Conservation (phyloP, 2,329 filamentous ascomycete genomes). For the Diaporthe vexans region DNA sequence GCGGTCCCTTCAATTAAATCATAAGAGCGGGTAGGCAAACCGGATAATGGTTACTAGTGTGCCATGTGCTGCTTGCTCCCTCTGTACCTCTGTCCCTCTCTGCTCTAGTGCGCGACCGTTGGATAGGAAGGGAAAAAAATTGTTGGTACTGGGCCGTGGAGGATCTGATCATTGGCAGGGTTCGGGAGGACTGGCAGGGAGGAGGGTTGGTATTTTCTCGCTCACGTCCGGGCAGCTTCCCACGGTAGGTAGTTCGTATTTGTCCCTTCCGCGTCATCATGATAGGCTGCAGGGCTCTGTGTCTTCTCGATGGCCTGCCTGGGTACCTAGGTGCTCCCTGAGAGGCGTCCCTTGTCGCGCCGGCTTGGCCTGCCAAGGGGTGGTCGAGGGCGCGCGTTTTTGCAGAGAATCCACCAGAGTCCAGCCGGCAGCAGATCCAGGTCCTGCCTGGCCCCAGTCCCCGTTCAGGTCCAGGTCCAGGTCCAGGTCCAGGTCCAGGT, state of each 20-base stretch:
- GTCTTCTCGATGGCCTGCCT: conserved; percentile 1
- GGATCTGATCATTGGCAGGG: too few relatives aligned
- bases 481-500: conserved; percentile 21
- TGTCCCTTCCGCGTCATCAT: conserved; percentile 25
- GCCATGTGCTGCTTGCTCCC: too few relatives aligned
- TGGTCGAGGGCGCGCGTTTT: conserved; percentile 16
- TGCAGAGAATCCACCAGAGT: background rate
- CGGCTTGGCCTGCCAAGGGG: conserved; percentile 20
- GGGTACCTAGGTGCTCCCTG: conserved; percentile 21
- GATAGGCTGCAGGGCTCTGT: conserved; percentile 20
- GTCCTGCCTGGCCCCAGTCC: background rate
- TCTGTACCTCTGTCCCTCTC: too few relatives aligned
- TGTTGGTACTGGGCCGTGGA: too few relatives aligned
- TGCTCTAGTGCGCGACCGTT: too few relatives aligned
- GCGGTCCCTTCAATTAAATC: background rate
- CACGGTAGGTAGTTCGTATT: conserved; percentile 25
- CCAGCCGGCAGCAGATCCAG: conserved; percentile 14
- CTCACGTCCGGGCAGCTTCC: too few relatives aligned
- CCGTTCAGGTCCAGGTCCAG: background rate
- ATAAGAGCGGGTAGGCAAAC: background rate
- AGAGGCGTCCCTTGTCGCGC: conserved; percentile 23
- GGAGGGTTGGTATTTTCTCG: conserved; percentile 20
- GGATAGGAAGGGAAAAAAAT: too few relatives aligned
- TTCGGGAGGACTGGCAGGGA: background rate
- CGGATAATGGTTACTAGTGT: too few relatives aligned